Conservation (phyloP, 2,329 filamentous ascomycete species). For the Xylaria sp. region DNA sequence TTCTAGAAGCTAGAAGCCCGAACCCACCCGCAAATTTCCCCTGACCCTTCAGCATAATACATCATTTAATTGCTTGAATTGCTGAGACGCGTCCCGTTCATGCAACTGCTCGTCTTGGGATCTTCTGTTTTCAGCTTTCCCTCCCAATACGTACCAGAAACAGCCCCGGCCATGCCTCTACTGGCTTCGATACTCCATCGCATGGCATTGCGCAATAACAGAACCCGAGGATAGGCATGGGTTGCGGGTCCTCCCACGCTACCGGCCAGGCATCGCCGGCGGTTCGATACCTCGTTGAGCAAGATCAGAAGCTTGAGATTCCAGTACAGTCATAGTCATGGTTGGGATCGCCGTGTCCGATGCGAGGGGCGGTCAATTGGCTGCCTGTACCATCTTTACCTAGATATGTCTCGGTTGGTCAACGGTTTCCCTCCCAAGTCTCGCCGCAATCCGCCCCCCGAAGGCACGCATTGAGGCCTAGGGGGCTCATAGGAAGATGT, state of each 20-base stretch:
- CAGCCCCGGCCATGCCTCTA: conserved; percentile 29
- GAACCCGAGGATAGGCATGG: conserved; percentile 29
- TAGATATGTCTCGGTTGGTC: conserved; percentile 6
- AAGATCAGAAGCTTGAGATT: conserved; percentile 6
- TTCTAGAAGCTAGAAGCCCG: conserved; percentile 27
- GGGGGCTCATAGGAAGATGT: conserved; percentile 15
- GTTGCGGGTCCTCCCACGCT: conserved; percentile 30
- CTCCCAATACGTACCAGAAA: conserved; percentile 10
- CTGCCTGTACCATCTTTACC: conserved; percentile 16
- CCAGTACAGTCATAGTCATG: conserved; percentile 10
- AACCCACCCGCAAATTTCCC: conserved; percentile 28
- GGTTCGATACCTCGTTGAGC: conserved; percentile 20
- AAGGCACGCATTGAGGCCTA: conserved; percentile 17
- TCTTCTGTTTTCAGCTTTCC: conserved; percentile 34
- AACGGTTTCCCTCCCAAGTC: conserved; percentile 10
- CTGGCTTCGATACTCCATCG: conserved; percentile 37
- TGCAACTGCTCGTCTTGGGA: conserved; percentile 45
- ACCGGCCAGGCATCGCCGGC: conserved; percentile 11
- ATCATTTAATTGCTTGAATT: conserved; percentile 55
- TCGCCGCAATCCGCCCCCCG: conserved; percentile 3
- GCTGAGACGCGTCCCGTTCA: conserved; percentile 53
- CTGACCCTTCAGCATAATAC: conserved; percentile 49
- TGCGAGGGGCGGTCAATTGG: conserved; percentile 1
- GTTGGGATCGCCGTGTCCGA: conserved; percentile 30
- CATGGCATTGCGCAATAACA: conserved; percentile 50